Percentiles rank a stretch among this genome's conserved stretches.
Conservation (phyloP, 139 green algal genomes). For the Yamagishiella unicocca region DNA sequence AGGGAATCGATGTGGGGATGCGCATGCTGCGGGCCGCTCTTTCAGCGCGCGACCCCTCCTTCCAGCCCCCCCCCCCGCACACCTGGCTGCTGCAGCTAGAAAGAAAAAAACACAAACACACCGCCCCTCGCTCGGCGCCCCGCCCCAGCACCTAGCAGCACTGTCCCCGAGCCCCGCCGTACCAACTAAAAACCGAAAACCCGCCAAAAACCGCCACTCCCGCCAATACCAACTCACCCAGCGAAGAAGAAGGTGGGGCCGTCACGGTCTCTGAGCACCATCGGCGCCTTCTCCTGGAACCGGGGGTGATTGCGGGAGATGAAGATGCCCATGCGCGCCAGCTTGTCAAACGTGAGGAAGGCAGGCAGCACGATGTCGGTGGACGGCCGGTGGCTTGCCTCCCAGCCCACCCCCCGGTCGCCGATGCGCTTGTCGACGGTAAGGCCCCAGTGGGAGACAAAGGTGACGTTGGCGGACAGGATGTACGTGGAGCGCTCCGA, state of each 20-base stretch:
- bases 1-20: too few relatives aligned
- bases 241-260: conserved; percentile 54
- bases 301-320: conserved; percentile 33
- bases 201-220: too few relatives aligned
- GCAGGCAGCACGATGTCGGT: conserved; percentile 39
- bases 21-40: too few relatives aligned
- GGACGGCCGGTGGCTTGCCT: not conserved
- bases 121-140: too few relatives aligned
- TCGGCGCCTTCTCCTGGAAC: not conserved
- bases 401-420: too few relatives aligned
- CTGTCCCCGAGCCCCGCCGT: too few relatives aligned
- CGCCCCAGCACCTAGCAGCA: too few relatives aligned
- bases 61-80: too few relatives aligned
- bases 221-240: conserved; percentile 17
- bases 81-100: too few relatives aligned
- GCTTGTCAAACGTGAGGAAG: conserved; percentile 9
- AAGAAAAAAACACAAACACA: too few relatives aligned
- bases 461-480: conserved; percentile 37
- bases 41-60: too few relatives aligned
- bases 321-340: conserved; percentile 8
- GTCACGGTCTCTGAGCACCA: not conserved
- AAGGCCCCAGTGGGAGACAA: conserved; percentile 56
- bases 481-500: not conserved
- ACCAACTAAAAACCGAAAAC: too few relatives aligned
- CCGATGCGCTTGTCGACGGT: not conserved